phyloP scores from a whole-genome alignment of 257 asterid genomes.

The Scutellaria minor region DNA sequence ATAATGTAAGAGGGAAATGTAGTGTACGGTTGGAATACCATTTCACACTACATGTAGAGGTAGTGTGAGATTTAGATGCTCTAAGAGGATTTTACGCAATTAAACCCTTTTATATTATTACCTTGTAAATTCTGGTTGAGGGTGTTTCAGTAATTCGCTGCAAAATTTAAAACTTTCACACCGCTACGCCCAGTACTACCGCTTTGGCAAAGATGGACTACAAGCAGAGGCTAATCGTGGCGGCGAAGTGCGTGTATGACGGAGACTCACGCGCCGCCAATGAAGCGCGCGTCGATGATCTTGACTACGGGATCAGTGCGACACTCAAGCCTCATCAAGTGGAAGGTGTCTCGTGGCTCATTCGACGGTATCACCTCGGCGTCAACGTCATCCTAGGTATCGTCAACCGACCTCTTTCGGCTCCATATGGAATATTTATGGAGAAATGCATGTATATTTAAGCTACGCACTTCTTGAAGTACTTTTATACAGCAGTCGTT shows the following conservation, averaged over 20 bases:
- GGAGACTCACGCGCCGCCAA: slow-evolving; percentile 51
- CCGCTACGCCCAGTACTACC: slow-evolving; percentile 22
- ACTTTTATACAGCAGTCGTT: neutral
- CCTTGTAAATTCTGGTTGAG: neutral
- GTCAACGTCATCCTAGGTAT: slow-evolving; percentile 93
- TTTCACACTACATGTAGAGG: too few relatives aligned
- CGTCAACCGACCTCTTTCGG: neutral
- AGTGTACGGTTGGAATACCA: too few relatives aligned
- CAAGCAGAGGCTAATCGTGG: slow-evolving; percentile 70
- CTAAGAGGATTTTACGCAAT: too few relatives aligned
- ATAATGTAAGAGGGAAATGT: too few relatives aligned
- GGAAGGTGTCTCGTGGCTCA: slow-evolving; percentile 90
- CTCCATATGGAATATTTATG: neutral
- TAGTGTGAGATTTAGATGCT: too few relatives aligned
- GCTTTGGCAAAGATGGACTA: slow-evolving; percentile 57
- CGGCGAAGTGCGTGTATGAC: slow-evolving; percentile 71
- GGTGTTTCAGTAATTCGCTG: slow-evolving; percentile 20
- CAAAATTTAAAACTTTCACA: slow-evolving; percentile 18
- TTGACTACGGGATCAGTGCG: slow-evolving; percentile 62
- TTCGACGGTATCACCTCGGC: slow-evolving; percentile 75
- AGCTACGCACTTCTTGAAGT: neutral
- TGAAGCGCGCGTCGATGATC: slow-evolving; percentile 35
- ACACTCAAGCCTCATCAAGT: slow-evolving; percentile 83
- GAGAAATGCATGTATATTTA: neutral
- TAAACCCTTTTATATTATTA: too few relatives aligned